These are phyloP conservation scores for Leishmania tarentolae DNA, from an alignment of 208 protist species.

Conservation along the genomic window DNA sequence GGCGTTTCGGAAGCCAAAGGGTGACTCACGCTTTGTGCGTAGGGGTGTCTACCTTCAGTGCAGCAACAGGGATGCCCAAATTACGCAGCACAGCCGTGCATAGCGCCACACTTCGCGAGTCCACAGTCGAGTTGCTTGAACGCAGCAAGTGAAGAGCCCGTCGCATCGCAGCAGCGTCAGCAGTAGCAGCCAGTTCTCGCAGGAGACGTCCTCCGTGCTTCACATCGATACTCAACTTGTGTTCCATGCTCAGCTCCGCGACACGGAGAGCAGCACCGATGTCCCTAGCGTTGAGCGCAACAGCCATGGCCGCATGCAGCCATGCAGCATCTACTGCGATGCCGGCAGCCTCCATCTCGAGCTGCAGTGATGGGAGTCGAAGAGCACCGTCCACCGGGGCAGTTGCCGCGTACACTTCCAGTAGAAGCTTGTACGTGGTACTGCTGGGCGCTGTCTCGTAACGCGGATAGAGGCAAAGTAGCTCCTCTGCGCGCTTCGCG, in stretches of 20 bases:
- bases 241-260: constrained; percentile 42
- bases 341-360: constrained; percentile 24
- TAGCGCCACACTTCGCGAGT: constrained; percentile 45
- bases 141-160: constrained; percentile 44
- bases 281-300: constrained; percentile 62
- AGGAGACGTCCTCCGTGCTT: constrained; percentile 60
- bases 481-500: constrained; percentile 35
- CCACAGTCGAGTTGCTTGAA: constrained; percentile 52
- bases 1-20: not conserved
- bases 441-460: constrained; percentile 32
- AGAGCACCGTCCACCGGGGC: constrained; percentile 11
- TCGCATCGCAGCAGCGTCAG: constrained; percentile 48
- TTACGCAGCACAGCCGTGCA: constrained; percentile 47
- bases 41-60: constrained; percentile 23
- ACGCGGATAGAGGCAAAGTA: constrained; percentile 44
- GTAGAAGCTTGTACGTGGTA: constrained; percentile 50
- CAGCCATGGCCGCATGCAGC: constrained; percentile 54
- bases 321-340: constrained; percentile 39
- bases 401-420: constrained; percentile 39
- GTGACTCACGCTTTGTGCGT: not conserved
- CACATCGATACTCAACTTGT: constrained; percentile 40
- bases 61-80: constrained; percentile 36
- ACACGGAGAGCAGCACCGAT: constrained; percentile 44
- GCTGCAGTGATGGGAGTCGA: constrained; percentile 18
- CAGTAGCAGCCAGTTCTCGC: constrained; percentile 33